These are phyloP conservation scores for Rhytidhysteron rufulum DNA, from an alignment of 2,329 filamentous ascomycete genomes.

Conservation along the genomic window DNA sequence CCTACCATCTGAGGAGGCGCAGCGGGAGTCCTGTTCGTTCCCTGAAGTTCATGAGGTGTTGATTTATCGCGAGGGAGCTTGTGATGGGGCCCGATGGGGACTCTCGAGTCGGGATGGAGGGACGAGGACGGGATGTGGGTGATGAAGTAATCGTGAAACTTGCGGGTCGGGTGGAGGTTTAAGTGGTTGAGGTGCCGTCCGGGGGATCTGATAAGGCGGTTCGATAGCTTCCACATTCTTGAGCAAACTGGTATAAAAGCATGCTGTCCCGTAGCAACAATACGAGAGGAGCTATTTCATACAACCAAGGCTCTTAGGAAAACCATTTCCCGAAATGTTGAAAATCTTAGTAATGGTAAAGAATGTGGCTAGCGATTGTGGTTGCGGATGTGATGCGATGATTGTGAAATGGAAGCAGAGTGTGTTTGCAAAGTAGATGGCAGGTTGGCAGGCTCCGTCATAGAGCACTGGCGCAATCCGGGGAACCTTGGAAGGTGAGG, in stretches of 20 bases:
- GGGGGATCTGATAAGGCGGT: slow-evolving; percentile 22
- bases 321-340: slow-evolving; percentile 5
- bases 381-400: not conserved
- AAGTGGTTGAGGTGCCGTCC: slow-evolving; percentile 16
- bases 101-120: slow-evolving; percentile 77
- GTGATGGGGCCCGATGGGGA: slow-evolving; percentile 64
- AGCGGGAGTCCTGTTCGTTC: slow-evolving; percentile 29
- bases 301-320: slow-evolving; percentile 3
- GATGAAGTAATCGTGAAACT: slow-evolving; percentile 95
- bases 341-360: not conserved
- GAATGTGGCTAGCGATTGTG: not conserved
- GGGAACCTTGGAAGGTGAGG: no score
- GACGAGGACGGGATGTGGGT: slow-evolving; percentile 93
- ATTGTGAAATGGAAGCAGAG: not conserved
- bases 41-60: slow-evolving; percentile 63
- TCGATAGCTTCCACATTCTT: slow-evolving; percentile 37
- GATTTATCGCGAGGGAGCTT: slow-evolving; percentile 84
- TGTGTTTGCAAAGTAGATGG: no score
- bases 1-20: slow-evolving; percentile 30
- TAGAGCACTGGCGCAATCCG: no score
- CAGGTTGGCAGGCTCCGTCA: no score
- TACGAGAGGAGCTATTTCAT: slow-evolving; percentile 26
- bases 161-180: slow-evolving; percentile 22
- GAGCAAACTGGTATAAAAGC: slow-evolving; percentile 25
- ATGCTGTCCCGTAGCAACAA: slow-evolving; percentile 21